Conservation (phyloP, 1,139 yeast genomes). For the Yamadazyma epiphylla region DNA sequence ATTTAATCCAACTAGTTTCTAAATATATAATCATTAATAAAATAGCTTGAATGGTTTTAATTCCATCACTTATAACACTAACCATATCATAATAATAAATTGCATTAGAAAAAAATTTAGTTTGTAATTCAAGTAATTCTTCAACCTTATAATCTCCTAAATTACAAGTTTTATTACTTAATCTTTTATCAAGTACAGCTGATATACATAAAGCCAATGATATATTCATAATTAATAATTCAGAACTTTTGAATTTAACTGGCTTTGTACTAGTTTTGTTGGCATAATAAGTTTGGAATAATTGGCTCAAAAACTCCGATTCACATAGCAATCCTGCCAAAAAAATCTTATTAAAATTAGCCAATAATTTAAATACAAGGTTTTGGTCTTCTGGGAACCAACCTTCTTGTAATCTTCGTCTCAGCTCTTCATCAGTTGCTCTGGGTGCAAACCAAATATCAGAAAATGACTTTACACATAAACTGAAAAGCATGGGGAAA, state of each 20-base stretch:
- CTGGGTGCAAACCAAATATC: conserved; percentile 34
- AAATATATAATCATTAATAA: conserved; percentile 42
- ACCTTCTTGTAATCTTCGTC: conserved; percentile 16
- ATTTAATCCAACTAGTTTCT: conserved; percentile 39
- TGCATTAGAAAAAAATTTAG: conserved; percentile 29
- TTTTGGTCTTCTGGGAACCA: conserved; percentile 30
- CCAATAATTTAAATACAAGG: conserved; percentile 23
- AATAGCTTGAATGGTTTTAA: conserved; percentile 47
- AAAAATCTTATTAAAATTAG: conserved; percentile 17
- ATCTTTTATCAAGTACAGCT: conserved; percentile 16
- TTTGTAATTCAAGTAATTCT: conserved; percentile 19
- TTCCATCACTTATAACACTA: conserved; percentile 47
- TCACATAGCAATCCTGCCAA: conserved; percentile 14
- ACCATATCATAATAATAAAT: conserved; percentile 47
- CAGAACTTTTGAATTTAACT: conserved; percentile 21
- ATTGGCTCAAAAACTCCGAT: conserved; percentile 14
- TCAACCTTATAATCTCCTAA: conserved; percentile 7
- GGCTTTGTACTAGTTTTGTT: conserved; percentile 5
- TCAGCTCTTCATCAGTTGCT: conserved; percentile 17
- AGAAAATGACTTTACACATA: conserved; percentile 19
- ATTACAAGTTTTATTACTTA: conserved; percentile 5
- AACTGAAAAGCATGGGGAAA: conserved; percentile 25
- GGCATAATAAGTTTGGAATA: conserved; percentile 21
- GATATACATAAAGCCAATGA: conserved; percentile 25
- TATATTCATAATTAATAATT: conserved; percentile 31